Percentiles rank a stretch among this genome's conserved stretches.
These are phyloP conservation scores for Sporodiniella umbellata DNA, from an alignment of 371 early-diverging fungal species.

Conservation along the genomic window DNA sequence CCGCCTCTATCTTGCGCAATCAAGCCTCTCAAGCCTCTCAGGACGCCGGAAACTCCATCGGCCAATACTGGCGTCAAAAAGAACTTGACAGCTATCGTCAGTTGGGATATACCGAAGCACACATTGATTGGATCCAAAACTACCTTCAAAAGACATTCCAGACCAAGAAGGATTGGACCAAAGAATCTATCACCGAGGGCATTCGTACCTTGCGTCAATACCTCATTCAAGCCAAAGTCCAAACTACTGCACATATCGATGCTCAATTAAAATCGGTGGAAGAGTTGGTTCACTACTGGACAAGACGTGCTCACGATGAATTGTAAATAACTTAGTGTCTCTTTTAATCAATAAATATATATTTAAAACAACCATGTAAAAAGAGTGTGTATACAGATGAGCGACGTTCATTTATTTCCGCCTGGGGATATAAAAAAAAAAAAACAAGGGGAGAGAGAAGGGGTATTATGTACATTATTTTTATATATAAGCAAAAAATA, in stretches of 20 bases:
- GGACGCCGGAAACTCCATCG: conserved; percentile 28
- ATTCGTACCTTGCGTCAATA: conserved; percentile 29
- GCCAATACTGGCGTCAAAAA: conserved; percentile 31
- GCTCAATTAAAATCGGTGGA: conserved; percentile 37
- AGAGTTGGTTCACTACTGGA: conserved; percentile 31
- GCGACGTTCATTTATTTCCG: too few species aligned
- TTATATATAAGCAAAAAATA: not conserved
- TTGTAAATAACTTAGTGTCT: conserved; percentile 15
- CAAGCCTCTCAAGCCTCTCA: conserved; percentile 16
- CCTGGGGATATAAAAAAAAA: too few species aligned
- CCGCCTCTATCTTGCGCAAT: conserved; percentile 15
- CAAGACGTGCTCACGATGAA: conserved; percentile 23
- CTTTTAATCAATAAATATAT: not conserved
- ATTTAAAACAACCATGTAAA: too few species aligned
- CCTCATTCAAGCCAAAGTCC: conserved; percentile 30
- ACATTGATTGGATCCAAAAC: conserved; percentile 38
- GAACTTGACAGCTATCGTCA: conserved; percentile 28
- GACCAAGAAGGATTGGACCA: conserved; percentile 20
- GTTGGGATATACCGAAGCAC: conserved; percentile 43
- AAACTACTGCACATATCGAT: conserved; percentile 33
- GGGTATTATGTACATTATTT: not conserved
- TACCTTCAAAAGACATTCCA: conserved; percentile 30
- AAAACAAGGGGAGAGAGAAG: not conserved
- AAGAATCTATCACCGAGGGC: conserved; percentile 24
- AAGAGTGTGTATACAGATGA: too few species aligned